Evolutionary conservation across 2,329 filamentous ascomycete genomes (phyloP).

Genomic region (Arthrobotrys conoides): DNA sequence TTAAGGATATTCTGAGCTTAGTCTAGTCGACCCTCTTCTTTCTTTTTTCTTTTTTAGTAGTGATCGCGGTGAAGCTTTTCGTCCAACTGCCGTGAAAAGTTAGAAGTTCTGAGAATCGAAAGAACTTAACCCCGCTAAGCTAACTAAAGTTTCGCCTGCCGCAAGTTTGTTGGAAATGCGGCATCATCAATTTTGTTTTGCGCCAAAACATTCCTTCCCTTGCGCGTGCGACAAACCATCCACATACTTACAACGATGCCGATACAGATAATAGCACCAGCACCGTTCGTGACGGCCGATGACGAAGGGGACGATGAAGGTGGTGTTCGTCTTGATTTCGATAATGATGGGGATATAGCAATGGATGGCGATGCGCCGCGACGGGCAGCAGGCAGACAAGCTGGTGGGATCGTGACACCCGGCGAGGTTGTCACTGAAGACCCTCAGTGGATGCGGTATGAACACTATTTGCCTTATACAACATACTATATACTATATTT

Average conservation of each 20-base stretch:
- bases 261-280: slow-evolving; percentile 59
- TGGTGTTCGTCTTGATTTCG: slow-evolving; percentile 69
- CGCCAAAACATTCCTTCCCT: not conserved
- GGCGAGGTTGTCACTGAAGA: slow-evolving; percentile 90
- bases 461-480: slow-evolving; percentile 47
- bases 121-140: slow-evolving; percentile 33
- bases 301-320: slow-evolving; percentile 78
- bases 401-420: slow-evolving; percentile 79
- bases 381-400: slow-evolving; percentile 26
- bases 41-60: not conserved
- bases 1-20: not conserved
- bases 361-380: slow-evolving; percentile 42
- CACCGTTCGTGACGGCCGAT: slow-evolving; percentile 70
- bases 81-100: not conserved
- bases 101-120: slow-evolving; percentile 1
- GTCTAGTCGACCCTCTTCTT: not conserved
- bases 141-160: slow-evolving; percentile 10
- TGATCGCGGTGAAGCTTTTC: not conserved
- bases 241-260: slow-evolving; percentile 32
- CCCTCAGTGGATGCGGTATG: slow-evolving; percentile 92
- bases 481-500: not conserved
- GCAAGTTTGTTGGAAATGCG: slow-evolving; percentile 26
- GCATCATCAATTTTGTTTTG: slow-evolving; percentile 21
- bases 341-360: slow-evolving; percentile 61
- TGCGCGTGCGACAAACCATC: not conserved